Conservation (phyloP, 2,329 filamentous ascomycete genomes). For the Colletotrichum acutatum region DNA sequence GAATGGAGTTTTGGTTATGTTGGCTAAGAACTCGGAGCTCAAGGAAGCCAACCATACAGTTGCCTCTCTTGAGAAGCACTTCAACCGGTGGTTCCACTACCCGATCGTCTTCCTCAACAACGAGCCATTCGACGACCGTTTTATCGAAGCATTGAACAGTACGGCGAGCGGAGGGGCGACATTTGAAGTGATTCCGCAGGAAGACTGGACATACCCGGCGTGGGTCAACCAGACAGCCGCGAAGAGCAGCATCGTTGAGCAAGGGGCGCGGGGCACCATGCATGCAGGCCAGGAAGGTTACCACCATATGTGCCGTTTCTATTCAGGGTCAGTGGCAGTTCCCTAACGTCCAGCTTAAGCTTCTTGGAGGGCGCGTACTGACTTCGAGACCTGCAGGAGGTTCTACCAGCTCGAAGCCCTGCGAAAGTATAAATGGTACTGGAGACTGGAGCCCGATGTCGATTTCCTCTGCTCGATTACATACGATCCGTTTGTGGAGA, state of each 20-base stretch:
- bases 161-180: background rate
- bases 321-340: slow-evolving; percentile 41
- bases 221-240: slow-evolving; percentile 45
- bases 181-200: background rate
- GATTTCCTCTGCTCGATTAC: slow-evolving; percentile 57
- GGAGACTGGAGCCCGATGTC: slow-evolving; percentile 57
- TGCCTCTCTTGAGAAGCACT: slow-evolving; percentile 53
- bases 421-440: slow-evolving; percentile 58
- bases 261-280: slow-evolving; percentile 45
- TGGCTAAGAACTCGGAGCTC: slow-evolving; percentile 57
- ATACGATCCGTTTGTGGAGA: slow-evolving; percentile 60
- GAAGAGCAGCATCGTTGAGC: slow-evolving; percentile 45
- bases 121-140: slow-evolving; percentile 52
- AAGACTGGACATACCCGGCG: slow-evolving; percentile 46
- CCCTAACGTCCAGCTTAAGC: background rate
- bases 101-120: slow-evolving; percentile 60
- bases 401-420: slow-evolving; percentile 56
- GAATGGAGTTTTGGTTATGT: slow-evolving; percentile 58
- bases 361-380: background rate
- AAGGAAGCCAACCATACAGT: slow-evolving; percentile 51
- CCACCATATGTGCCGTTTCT: slow-evolving; percentile 55
- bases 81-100: slow-evolving; percentile 60
- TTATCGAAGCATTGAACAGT: slow-evolving; percentile 51
- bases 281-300: slow-evolving; percentile 53
- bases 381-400: background rate